phyloP scores from a whole-genome alignment of 352 stramenopile species.

The Pythium grandisporangium region DNA sequence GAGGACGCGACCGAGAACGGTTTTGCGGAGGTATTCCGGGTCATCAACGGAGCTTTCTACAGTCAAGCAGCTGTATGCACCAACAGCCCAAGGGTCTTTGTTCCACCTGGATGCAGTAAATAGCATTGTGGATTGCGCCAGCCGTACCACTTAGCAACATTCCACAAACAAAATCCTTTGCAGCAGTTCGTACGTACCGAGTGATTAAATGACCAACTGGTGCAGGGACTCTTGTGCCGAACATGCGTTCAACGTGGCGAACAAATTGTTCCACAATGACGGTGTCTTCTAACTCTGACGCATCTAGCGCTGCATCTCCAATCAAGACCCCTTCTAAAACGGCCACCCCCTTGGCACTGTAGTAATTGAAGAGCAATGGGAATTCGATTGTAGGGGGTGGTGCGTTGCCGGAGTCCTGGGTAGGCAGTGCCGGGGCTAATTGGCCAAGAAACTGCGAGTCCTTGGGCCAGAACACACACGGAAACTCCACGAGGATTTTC shows the following conservation, averaged over 20 bases:
- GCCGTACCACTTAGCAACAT: too few relatives aligned
- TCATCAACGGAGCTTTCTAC: slow-evolving; percentile 51
- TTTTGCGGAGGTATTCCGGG: slow-evolving; percentile 32
- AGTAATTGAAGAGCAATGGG: slow-evolving; percentile 53
- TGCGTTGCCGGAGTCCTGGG: slow-evolving; percentile 6
- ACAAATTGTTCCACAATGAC: slow-evolving; percentile 33
- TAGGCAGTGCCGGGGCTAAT: slow-evolving; percentile 8
- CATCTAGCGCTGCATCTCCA: slow-evolving; percentile 22
- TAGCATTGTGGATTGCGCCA: too few relatives aligned
- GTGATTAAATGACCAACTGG: slow-evolving; percentile 44
- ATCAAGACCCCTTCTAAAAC: slow-evolving; percentile 52
- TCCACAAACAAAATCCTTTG: too few relatives aligned
- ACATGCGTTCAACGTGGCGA: slow-evolving; percentile 32
- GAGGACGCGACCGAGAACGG: slow-evolving; percentile 26
- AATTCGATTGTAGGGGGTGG: too few relatives aligned
- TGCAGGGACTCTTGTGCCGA: slow-evolving; percentile 21
- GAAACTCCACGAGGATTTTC: slow-evolving; percentile 69
- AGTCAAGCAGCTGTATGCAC: slow-evolving; percentile 55
- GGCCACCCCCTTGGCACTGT: slow-evolving; percentile 30
- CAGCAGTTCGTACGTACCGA: slow-evolving; percentile 9
- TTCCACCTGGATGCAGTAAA: slow-evolving; percentile 64
- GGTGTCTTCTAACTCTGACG: slow-evolving; percentile 31
- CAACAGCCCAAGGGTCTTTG: slow-evolving; percentile 37
- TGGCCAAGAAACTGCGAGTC: slow-evolving; percentile 34
- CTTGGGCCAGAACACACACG: slow-evolving; percentile 44